Base-by-base conservation (phyloP, 495 filamentous ascomycete species). In the Talaromyces trachyspermus region DNA sequence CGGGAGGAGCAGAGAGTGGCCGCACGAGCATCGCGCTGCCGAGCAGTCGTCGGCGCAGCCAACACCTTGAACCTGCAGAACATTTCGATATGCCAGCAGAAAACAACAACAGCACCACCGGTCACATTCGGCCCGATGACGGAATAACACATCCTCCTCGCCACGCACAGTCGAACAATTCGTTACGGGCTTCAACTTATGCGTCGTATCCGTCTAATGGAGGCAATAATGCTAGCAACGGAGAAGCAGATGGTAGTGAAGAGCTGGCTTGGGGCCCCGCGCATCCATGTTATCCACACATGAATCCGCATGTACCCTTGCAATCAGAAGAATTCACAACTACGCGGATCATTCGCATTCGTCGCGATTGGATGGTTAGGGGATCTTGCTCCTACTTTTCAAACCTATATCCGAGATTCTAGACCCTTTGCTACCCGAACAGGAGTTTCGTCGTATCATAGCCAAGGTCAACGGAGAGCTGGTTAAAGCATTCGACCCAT, bases 321-420 rank as follows among this genome's bases (percentile, higher is more conserved):
- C 72, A 79, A 37, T 91, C 86, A 2, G 70, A 78, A 5, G 79
- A 95, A 52, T 85, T 83, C 55, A 63, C 72, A 35, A 79, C 69
- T 5, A 99, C 92, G 12, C 81, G 89, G 49, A 83, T 99, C 43
- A 96, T 99, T 59, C 84, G 92, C 1, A 84, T 99, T 43, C 75
- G 79, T 19, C 75, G 92, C 19, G 92, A 97, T 61, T 99, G 89
- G 86, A 83, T 96, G 74, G 60, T 86, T 17, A 76, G 78, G 33
- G 94, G 92, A 99, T 61, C 69, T 95, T n/a, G 89, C 89, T 6
- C 92, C 92, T 14, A 85, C 86, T 96, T 89, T 57, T 89, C 86
- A 5, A 95, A 95, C 51, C 75, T 95, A 1, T 99, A 97, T 53
- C 92, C 0, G 92, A 97, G 54, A 94, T 97, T 46, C 69, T 99